Conservation (phyloP, 257 asterid species). For the Oldenlandia corymbosa region DNA sequence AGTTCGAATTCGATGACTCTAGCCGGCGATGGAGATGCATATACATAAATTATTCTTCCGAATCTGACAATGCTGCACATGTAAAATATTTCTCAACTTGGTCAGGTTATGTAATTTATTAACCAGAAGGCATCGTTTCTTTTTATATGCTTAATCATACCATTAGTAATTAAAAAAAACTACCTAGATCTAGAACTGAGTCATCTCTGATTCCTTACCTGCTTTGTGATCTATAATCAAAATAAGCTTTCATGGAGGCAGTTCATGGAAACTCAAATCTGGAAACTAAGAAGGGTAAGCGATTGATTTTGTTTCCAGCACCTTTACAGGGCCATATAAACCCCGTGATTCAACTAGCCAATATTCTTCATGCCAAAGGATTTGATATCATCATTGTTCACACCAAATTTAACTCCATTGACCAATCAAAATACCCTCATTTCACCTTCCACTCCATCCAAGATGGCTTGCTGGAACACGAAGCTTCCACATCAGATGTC, state of each 20-base stretch:
- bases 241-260: constrained; percentile 5
- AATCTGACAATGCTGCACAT: too few relatives aligned
- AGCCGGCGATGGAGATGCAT: too few relatives aligned
- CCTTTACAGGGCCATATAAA: constrained; percentile 29
- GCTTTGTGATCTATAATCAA: background rate
- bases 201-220: background rate
- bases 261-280: background rate
- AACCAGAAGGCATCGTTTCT: too few relatives aligned
- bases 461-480: constrained; percentile 16
- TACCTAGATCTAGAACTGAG: background rate
- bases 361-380: constrained; percentile 15
- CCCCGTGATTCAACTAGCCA: constrained; percentile 30
- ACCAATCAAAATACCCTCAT: constrained; percentile 16
- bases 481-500: constrained; percentile 9
- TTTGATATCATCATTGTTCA: constrained; percentile 19
- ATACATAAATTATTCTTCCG: too few relatives aligned
- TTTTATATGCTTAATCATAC: too few relatives aligned
- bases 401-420: constrained; percentile 20
- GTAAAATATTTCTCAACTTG: too few relatives aligned
- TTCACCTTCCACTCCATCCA: constrained; percentile 18
- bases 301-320: constrained; percentile 21
- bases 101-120: too few relatives aligned
- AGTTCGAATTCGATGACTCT: too few relatives aligned
- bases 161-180: too few relatives aligned
- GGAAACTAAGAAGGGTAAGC: background rate